Percentiles rank a stretch among this genome's conserved stretches.
Evolutionary conservation across 176 grass and related monocot species (phyloP).

Genomic region (Oryza meridionalis): DNA sequence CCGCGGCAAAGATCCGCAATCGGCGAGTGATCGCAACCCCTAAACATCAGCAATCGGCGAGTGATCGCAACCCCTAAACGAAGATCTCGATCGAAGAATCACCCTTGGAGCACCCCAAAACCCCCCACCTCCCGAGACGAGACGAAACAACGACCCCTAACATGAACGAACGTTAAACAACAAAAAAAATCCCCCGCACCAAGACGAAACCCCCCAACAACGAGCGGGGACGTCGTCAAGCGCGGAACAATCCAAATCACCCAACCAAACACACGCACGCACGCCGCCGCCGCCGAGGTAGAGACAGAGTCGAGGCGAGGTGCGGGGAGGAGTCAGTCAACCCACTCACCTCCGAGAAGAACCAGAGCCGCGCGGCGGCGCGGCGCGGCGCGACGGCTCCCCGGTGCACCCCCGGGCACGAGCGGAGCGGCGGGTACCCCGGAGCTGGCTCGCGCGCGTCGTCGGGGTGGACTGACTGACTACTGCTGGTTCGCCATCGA

Average conservation of each 20-base stretch:
- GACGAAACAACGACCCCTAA: background rate
- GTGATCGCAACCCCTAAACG: background rate
- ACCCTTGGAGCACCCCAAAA: background rate
- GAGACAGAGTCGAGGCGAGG: background rate
- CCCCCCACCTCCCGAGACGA: background rate
- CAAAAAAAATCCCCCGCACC: background rate
- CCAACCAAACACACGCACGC: background rate
- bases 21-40: background rate
- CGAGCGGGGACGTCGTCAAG: background rate
- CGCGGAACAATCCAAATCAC: background rate
- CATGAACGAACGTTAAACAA: background rate
- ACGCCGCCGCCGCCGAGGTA: no score
- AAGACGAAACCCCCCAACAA: background rate
- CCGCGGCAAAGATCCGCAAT: background rate
- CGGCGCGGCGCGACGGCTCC: background rate
- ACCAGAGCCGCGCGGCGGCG: background rate
- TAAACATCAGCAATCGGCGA: background rate
- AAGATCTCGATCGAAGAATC: background rate
- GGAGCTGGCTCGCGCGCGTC: background rate
- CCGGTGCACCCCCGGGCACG: background rate
- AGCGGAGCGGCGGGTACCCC: background rate
- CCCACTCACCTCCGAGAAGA: conserved; percentile 40
- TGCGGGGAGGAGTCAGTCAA: background rate
- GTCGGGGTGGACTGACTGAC: background rate
- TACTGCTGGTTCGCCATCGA: conserved; percentile 9